Base-by-base conservation (phyloP, 331 rosid genomes). In the Dryas integrifolia region DNA sequence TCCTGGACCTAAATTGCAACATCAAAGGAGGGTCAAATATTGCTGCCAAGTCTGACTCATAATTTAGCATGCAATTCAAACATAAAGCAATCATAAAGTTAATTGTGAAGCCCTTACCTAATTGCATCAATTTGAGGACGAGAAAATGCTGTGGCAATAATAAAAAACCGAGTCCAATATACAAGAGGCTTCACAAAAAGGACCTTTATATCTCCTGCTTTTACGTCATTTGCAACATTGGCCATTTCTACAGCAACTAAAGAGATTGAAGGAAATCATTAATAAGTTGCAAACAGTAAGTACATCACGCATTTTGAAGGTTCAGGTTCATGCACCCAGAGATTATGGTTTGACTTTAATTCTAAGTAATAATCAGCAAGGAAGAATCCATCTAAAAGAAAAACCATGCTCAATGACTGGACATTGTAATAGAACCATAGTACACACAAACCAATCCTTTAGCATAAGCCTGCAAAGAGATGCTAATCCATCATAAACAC, bases 171-270 rank as follows among this genome's bases (percentile, higher is more conserved):
- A 77, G 98, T 91, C 98, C 98, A 94, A 65, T 94, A 94, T 61
- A 94, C 97, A 26, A 94, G 87, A 75, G 98, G 98, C 86, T 91
- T 91, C 92, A 94, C 98, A 82, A 94, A 91, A 49, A 94, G 87
- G 57, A 94, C 97, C 81, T 64, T 88, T 77, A 91, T 91, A 82
- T 94, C 97, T 41, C 82, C 96, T 5, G 97, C 98, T 82, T 94
- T 94, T 60, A 91, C 97, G 16, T 94, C 96, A 79, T 80, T 94
- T 40, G 96, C 98, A 77, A 94, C 96, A 52, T 76, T 86, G 21
- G 98, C 98, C 92, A 91, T 9, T 52, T 82, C 94, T 71, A 94
- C 92, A 63, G 98, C 96, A 89, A 94, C 98, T 94, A 76, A 66
- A 86, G 41, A 74, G 70, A 77, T 18, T 41, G 47, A 64, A 81